Base-by-base conservation (phyloP, 192 early-diverging fungal genomes). In the Linnemannia hyalina region DNA sequence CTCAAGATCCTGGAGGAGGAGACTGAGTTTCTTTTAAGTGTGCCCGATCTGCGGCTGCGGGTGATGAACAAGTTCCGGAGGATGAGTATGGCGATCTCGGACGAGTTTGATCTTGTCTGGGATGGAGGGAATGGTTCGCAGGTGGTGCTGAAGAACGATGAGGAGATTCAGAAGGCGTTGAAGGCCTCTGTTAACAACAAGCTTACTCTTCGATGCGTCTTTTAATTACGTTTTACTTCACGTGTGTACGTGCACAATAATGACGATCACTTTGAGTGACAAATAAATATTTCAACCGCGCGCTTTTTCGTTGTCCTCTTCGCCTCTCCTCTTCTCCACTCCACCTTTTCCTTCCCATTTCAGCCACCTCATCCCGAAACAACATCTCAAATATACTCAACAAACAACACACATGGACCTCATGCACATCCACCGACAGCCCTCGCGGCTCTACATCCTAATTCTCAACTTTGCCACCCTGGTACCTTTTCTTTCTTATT, bases 81-180 rank as follows among this genome's bases (percentile, higher is more conserved):
- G 74, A 40, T 44, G n/a, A 65, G 75, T 16, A 75, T 71, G 74
- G 63, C 49, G 5, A 23, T 81, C n/a, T 68, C 80, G 0, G 68
- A 42, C 5, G 73, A 68, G 23, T 81, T 81, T 70, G 80, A 81
- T 52, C 29, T 81, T 52, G 42, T 81, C 29, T 81, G 80, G 80
- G 57, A 18, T 18, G 49, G 74, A 11, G 75, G 80, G 68, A 22
- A 68, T 73, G 78, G 80, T 18, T 13, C 68, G 13, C 40, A 32
- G 5, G 80, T 81, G n/a, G 49, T 76, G 13, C 38, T 81, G 35
- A 81, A 81, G 74, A 81, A 81, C 52, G 80, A 81, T 26, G 80
- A 76, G 35, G 80, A 81, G 68, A 68, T 81, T 22, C 44, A 52
- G 20, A 74, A 38, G 16, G 80, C 80, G 13, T 18, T 81, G 22